Base-by-base conservation (phyloP, 768 basidiomycete species). In the Boletales sp. region DNA sequence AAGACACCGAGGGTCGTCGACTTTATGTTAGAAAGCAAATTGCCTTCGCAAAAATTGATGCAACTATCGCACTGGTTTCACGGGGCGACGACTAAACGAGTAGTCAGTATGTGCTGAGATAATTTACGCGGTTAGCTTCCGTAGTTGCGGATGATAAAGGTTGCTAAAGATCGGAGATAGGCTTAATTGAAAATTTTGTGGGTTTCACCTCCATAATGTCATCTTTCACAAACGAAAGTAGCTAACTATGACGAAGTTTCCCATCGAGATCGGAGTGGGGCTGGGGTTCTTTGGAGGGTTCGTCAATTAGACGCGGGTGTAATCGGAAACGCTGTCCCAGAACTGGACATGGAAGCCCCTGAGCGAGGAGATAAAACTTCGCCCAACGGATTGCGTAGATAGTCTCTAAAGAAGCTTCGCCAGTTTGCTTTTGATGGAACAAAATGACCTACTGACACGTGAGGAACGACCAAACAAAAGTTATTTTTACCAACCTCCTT, bases 371-470 rank as follows among this genome's bases (percentile, higher is more conserved):
- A 77, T 12, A 75, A 73, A 3, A 81, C 63, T 15, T 75, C 57
- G 8, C 69, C 73, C 12, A 58, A 63, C 11, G 83, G 83, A 60
- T 82, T 71, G 48, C 68, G 68, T 56, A 90, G 70, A 63, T 86
- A 93, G 8, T 79, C 78, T 42, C 75, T 75, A 46, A 93, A 71
- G 67, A 94, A 92, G 57, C 76, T 78, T 30, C 86, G 76, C 90
- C 89, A 94, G 38, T 70, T 76, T 2, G 78, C 81, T 57, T 86
- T 88, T 10, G 83, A 84, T 2, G 91, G 91, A 4, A 93, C 82
- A 57, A 90, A 90, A 65, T 94, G 90, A 8, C 89, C 90, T 91
- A 57, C 18, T 31, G 10, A 43, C 13, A 9, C 5, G 7, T 62
- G 37, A 55, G 18, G 25, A 41, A 44, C 25, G 12, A 42, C 6